These are phyloP conservation scores for Acaromyces ingoldii DNA, from an alignment of 1,284 basidiomycete species.

Conservation along the genomic window DNA sequence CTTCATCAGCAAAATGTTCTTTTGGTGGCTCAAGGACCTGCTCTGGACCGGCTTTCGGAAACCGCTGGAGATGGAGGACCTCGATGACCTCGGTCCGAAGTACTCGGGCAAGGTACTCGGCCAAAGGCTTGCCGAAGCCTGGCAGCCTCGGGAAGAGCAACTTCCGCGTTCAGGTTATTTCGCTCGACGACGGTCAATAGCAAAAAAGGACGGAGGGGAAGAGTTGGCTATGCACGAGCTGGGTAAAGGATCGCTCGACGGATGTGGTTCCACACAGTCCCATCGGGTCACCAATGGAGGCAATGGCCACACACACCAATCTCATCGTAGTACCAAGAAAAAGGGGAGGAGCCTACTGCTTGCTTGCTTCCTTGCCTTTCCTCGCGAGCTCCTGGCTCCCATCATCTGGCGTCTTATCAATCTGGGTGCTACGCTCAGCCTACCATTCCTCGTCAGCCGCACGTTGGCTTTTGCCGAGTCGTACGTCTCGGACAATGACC, in stretches of 20 bases:
- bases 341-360: conserved; percentile 14
- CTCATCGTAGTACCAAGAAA: background rate
- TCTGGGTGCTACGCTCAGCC: conserved; percentile 24
- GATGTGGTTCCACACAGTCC: no score
- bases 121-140: conserved; percentile 5
- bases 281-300: no score
- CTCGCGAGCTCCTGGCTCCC: conserved; percentile 22
- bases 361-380: conserved; percentile 24
- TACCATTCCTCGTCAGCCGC: conserved; percentile 32
- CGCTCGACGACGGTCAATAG: no score
- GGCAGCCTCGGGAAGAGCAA: no score
- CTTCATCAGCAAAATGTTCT: conserved; percentile 30
- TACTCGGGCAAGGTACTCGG: conserved; percentile 19
- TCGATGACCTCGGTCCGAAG: conserved; percentile 23
- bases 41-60: conserved; percentile 21
- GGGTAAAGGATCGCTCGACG: no score
- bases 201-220: no score
- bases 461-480: conserved; percentile 38
- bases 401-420: conserved; percentile 28
- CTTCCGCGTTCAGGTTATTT: no score
- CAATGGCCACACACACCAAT: no score
- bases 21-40: conserved; percentile 31
- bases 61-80: conserved; percentile 21
- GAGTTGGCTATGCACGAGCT: no score
- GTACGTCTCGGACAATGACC: conserved; percentile 14